Percentiles rank a stretch among this genome's conserved stretches.
Evolutionary conservation across 495 filamentous ascomycete genomes (phyloP).

Genomic region (Xylaria castorea): DNA sequence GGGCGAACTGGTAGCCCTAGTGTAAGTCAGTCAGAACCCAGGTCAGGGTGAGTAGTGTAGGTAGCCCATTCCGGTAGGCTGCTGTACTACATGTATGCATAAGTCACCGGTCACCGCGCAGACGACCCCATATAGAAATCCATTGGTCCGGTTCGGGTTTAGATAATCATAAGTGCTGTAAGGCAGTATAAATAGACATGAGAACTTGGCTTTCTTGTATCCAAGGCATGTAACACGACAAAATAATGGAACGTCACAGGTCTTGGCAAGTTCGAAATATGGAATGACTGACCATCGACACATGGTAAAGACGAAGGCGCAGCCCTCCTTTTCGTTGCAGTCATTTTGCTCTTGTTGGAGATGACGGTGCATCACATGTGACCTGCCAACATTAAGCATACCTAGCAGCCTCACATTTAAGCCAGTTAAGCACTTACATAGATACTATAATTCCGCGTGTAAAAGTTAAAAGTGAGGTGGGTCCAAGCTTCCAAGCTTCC

Average conservation of each 20-base stretch:
- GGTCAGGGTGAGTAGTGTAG: not conserved
- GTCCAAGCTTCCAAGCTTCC: not conserved
- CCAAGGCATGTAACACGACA: conserved; percentile 18
- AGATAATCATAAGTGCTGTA: not conserved
- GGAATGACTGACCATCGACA: not conserved
- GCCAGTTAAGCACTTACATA: too few relatives aligned
- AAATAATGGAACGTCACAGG: conserved; percentile 23
- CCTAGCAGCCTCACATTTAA: not conserved
- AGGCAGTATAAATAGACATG: not conserved
- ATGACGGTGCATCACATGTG: not conserved
- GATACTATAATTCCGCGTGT: too few relatives aligned
- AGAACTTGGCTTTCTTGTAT: conserved; percentile 14
- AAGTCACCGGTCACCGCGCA: not conserved
- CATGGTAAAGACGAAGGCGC: not conserved
- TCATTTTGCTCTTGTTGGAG: not conserved
- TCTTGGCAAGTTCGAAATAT: conserved; percentile 20
- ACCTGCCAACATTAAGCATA: conserved; percentile 8
- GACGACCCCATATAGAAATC: conserved; percentile 3
- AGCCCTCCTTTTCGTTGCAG: not conserved
- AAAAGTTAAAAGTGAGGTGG: too few relatives aligned
- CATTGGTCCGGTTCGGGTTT: conserved; percentile 15
- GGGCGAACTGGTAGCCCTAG: not conserved
- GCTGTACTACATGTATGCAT: not conserved
- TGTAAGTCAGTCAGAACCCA: too few relatives aligned
- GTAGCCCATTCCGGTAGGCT: not conserved